phyloP scores from a whole-genome alignment of 768 basidiomycete species.

The Auriscalpium orientale region DNA sequence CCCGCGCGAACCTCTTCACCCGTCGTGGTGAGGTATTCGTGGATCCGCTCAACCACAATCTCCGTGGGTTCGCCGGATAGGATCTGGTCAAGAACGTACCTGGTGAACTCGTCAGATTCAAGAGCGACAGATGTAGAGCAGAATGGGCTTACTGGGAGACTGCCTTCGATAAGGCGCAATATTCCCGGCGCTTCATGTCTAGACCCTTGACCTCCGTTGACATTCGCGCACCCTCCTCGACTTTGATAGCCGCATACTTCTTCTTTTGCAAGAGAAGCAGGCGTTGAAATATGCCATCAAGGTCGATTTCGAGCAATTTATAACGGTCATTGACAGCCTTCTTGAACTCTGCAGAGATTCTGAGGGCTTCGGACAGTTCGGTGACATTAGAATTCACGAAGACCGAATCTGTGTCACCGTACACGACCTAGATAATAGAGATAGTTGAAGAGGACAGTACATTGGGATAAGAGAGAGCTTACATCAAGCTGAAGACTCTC shows the following conservation, averaged over 20 bases:
- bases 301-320: conserved; percentile 91
- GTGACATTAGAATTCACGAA: conserved; percentile 96
- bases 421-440: conserved; percentile 77
- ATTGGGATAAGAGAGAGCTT: conserved; percentile 21
- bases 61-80: conserved; percentile 90
- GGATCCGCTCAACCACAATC: conserved; percentile 81
- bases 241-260: conserved; percentile 96
- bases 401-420: conserved; percentile 98
- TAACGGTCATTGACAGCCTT: conserved; percentile 95
- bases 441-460: background rate
- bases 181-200: conserved; percentile 99
- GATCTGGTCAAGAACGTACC: conserved; percentile 85
- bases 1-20: conserved; percentile 76
- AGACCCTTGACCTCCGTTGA: conserved; percentile 91
- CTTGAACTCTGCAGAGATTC: conserved; percentile 89
- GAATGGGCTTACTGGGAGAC: conserved; percentile 74
- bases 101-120: conserved; percentile 22
- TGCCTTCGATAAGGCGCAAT: conserved; percentile 83
- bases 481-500: conserved; percentile 88
- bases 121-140: background rate
- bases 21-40: conserved; percentile 77
- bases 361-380: conserved; percentile 80
- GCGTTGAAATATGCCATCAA: conserved; percentile 90
- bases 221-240: conserved; percentile 74
- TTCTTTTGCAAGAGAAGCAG: conserved; percentile 94